Conservation (phyloP, 129 eudicot genomes). For the Gnaphalium uliginosum region DNA sequence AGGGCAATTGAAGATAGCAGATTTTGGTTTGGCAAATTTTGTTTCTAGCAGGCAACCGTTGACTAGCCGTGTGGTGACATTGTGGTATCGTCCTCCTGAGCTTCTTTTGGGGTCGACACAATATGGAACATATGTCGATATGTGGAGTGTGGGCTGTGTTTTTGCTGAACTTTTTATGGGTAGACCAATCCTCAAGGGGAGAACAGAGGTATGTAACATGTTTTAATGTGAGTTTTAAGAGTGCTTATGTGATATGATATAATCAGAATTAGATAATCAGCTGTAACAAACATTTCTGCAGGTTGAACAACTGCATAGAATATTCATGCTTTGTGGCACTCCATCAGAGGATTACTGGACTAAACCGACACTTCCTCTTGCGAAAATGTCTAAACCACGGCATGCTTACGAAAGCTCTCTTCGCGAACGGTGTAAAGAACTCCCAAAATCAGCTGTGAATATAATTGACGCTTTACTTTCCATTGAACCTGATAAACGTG, state of each 20-base stretch:
- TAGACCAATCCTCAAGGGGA: slow-evolving; percentile 78
- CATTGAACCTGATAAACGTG: slow-evolving; percentile 67
- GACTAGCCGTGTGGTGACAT: slow-evolving; percentile 86
- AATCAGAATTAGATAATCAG: neutral
- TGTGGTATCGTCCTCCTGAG: slow-evolving; percentile 98
- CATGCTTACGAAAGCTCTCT: slow-evolving; percentile 71
- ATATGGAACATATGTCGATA: slow-evolving; percentile 60
- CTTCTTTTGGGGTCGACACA: slow-evolving; percentile 70
- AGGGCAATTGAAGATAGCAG: slow-evolving; percentile 75
- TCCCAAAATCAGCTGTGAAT: slow-evolving; percentile 60
- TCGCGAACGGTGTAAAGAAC: slow-evolving; percentile 63
- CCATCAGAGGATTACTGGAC: slow-evolving; percentile 82
- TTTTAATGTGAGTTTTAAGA: neutral
- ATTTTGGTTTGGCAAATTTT: slow-evolving; percentile 86
- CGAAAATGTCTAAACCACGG: slow-evolving; percentile 79
- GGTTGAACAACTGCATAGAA: slow-evolving; percentile 93
- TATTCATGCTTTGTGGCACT: slow-evolving; percentile 83
- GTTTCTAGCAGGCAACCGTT: slow-evolving; percentile 50
- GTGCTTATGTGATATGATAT: neutral
- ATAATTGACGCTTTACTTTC: slow-evolving; percentile 64
- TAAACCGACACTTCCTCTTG: slow-evolving; percentile 63
- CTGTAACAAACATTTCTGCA: slow-evolving; percentile 13
- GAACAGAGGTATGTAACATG: slow-evolving; percentile 63
- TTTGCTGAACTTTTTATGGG: slow-evolving; percentile 76
- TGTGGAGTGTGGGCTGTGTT: slow-evolving; percentile 93